Base-by-base conservation (phyloP, 2,329 filamentous ascomycete genomes). In the Ascochyta lentis region DNA sequence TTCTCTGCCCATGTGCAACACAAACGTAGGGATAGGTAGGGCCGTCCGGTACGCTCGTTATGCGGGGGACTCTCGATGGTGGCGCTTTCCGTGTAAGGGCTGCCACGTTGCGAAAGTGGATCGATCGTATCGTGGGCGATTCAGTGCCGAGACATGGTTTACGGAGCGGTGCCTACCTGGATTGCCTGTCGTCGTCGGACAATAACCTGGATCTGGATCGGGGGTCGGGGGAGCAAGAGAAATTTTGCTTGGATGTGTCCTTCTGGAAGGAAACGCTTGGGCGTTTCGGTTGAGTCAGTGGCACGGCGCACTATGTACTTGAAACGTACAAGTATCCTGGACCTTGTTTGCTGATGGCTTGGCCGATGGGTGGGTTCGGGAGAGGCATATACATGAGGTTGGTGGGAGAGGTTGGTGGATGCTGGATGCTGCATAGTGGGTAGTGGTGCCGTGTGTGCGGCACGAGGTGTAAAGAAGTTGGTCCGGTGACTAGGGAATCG, bases 241-340 rank as follows among this genome's bases (percentile, higher is more conserved):
- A 54, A 48, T 54, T 54, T 53, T 31, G 12, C 29, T 31, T 31
- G 29, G 29, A 15, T 10, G 9, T 31, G 10, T 31, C 29, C 44
- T 54, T 54, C 50, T 54, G 38, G 50, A 54, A 54, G 38, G 38
- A 54, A 54, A 54, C 50, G 50, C 43, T 47, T 37, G 50, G 50
- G 37, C 50, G 43, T 37, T 38, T 42, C 31, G 43, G 23, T 33
- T 6, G 49, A 52, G 49, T 52, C 49, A 52, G 34, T 34, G 41
- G 2, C 19, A 15, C 7, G 22, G 2, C 19, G 13, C 7, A n/a
- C 23, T 15, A 13, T 15, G 10, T 41, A 41, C 22, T n/a, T 52
- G 41, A 51, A 51, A 40, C 49, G 41, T 40, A 41, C 22, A 24
- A 34, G 16, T 39, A 52, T 45, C 49, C 49, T 52, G 49, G 41